Base-by-base conservation (phyloP, 768 basidiomycete species). In the Ephemerocybe angulata region DNA sequence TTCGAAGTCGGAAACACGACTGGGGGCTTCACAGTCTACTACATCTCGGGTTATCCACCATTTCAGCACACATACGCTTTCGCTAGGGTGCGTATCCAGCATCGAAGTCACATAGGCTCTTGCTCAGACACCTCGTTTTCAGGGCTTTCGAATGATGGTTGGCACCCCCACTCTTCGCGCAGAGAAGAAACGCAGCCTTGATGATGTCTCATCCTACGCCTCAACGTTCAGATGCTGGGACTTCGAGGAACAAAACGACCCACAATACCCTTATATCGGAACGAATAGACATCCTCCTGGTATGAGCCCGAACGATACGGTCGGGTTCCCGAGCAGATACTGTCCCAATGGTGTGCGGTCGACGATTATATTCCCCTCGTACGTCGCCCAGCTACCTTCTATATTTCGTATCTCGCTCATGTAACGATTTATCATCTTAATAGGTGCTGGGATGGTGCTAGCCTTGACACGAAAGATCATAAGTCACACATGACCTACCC, bases 351-450 rank as follows among this genome's bases (percentile, higher is more conserved):
- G 55, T 33, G 51, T 56, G 13, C 55, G 55, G 8, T 56, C 55
- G 2, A 56, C 50, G 40, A 56, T 56, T 29, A 51, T 51, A 41
- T 56, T 56, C 55, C 55, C 55, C 15, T 31, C 46, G 54, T 55
- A 29, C 33, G 53, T 54, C 21, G 4, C 21, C 21, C 25, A 24
- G 4, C 27, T 46, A n/a, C 41, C 17, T 41, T 41, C 38, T 19
- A 17, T 8, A 35, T 35, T 35, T 35, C 10, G 33, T 35, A 8
- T 35, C 33, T 17, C 17, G 33, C 8, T 17, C 33, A 17, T 13
- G 10, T 42, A 19, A 19, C 7, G 19, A 21, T 19, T 21, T 7
- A 22, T 13, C 40, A 13, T 42, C 21, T 46, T 24, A 12, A 28
- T 21, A 50, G 30, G 6, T 50, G 48, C 31, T 50, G 48, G 48